A percentile compares a stretch with the other conserved stretches of the same genome.
These are phyloP conservation scores for Linnemannia schmuckeri DNA, from an alignment of 192 early-diverging fungal genomes.

Conservation along the genomic window DNA sequence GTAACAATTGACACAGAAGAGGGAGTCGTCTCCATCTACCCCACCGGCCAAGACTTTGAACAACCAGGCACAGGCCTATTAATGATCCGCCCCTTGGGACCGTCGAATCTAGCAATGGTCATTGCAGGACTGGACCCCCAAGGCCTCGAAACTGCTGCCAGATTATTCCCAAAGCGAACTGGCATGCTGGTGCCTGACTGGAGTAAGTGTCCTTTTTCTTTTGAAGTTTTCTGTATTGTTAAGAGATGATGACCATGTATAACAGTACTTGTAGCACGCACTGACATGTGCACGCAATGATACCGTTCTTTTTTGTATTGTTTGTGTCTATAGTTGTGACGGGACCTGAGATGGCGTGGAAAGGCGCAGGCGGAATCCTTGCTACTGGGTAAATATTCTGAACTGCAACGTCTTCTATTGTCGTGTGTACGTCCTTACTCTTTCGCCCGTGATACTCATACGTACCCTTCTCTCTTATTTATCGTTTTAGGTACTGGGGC, in stretches of 20 bases:
- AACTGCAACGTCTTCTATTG: background rate
- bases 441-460: background rate
- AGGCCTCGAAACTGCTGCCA: slow-evolving; percentile 55
- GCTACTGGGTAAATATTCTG: slow-evolving; percentile 60
- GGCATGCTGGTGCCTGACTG: slow-evolving; percentile 67
- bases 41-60: slow-evolving; percentile 4
- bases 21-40: background rate
- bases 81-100: slow-evolving; percentile 57
- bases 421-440: background rate
- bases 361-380: slow-evolving; percentile 65
- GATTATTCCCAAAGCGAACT: slow-evolving; percentile 64
- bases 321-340: slow-evolving; percentile 51
- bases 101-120: slow-evolving; percentile 52
- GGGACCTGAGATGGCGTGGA: slow-evolving; percentile 59
- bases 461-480: background rate
- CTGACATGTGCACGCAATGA: background rate
- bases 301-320: background rate
- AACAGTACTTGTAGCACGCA: background rate
- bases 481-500: slow-evolving; percentile 41
- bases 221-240: background rate
- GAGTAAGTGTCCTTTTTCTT: slow-evolving; percentile 35
- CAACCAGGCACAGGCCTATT: slow-evolving; percentile 56
- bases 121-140: slow-evolving; percentile 59
- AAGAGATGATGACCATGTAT: background rate
- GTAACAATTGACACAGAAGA: slow-evolving; percentile 26